A percentile compares a stretch with the other conserved stretches of the same genome.
These are phyloP conservation scores for Pichia sp. DNA, from an alignment of 1,139 yeast genomes.

Conservation along the genomic window DNA sequence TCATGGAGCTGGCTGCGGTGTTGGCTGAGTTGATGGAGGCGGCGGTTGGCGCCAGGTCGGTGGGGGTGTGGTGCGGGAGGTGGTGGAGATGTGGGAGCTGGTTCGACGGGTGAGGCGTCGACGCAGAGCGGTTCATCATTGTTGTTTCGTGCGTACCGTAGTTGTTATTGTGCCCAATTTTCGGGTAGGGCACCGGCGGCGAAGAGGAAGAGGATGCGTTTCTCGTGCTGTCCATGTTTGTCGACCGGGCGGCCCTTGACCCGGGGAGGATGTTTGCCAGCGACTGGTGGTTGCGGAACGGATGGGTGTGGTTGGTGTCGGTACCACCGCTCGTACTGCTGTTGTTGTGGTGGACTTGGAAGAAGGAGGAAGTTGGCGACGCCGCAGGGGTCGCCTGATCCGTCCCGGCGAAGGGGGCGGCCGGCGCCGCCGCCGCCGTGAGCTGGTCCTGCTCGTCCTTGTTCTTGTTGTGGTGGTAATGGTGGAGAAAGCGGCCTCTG, in stretches of 20 bases:
- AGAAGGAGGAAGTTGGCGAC: not conserved
- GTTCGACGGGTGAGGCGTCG: not conserved
- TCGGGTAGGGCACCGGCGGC: not conserved
- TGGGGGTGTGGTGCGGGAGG: not conserved
- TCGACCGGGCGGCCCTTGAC: not conserved
- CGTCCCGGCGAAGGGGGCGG: not conserved
- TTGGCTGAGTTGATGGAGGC: not conserved
- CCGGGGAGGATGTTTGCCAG: not conserved
- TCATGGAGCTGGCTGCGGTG: not conserved
- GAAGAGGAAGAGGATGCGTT: not conserved
- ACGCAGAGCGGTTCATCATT: not conserved
- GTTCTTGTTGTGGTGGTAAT: too few species aligned
- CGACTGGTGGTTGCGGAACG: not conserved
- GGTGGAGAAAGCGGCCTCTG: too few species aligned
- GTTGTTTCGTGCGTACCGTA: not conserved
- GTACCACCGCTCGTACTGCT: not conserved
- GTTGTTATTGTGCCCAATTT: not conserved
- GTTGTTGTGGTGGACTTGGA: not conserved
- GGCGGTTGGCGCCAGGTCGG: not conserved
- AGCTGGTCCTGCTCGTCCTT: not conserved
- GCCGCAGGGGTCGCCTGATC: not conserved
- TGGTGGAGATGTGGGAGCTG: not conserved
- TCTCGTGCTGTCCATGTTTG: not conserved
- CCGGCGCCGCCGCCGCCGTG: not conserved
- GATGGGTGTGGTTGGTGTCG: not conserved